phyloP scores from a whole-genome alignment of 257 asterid genomes.

The Osmanthus fragrans region DNA sequence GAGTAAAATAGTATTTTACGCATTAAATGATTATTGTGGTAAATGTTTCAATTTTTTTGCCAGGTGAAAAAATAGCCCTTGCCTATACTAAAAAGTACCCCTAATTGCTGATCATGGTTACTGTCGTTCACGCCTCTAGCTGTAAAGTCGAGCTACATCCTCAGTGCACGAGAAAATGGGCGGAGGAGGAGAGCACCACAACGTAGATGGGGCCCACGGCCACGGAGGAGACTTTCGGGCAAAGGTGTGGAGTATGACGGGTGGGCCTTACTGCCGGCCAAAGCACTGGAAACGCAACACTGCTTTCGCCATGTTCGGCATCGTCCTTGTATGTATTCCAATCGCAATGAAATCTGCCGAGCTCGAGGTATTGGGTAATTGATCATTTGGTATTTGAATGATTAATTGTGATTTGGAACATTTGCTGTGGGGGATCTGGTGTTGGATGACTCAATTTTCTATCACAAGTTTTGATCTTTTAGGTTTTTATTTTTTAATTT shows the following conservation, averaged over 20 bases:
- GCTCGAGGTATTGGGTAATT: constrained; percentile 7
- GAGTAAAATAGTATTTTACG: no score
- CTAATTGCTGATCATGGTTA: not conserved
- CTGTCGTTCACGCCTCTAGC: not conserved
- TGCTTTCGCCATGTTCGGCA: constrained; percentile 88
- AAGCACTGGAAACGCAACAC: constrained; percentile 97
- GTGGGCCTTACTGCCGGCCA: constrained; percentile 97
- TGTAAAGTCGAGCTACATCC: not conserved
- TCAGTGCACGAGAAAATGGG: constrained; percentile 39
- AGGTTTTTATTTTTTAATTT: not conserved
- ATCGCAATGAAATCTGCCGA: constrained; percentile 23
- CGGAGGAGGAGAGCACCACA: constrained; percentile 87
- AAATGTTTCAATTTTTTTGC: no score
- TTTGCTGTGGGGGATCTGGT: not conserved
- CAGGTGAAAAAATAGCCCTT: no score
- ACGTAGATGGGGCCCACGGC: constrained; percentile 46
- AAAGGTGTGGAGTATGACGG: constrained; percentile 87
- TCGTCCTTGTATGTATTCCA: constrained; percentile 55
- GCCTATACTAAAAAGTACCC: no score
- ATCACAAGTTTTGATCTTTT: not conserved
- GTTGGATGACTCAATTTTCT: not conserved
- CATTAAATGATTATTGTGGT: no score
- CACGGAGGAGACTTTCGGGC: constrained; percentile 75
- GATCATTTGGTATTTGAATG: not conserved
- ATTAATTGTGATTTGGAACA: not conserved